These are phyloP conservation scores for Stevia rebaudiana DNA, from an alignment of 140 eudicot species.

Conservation along the genomic window DNA sequence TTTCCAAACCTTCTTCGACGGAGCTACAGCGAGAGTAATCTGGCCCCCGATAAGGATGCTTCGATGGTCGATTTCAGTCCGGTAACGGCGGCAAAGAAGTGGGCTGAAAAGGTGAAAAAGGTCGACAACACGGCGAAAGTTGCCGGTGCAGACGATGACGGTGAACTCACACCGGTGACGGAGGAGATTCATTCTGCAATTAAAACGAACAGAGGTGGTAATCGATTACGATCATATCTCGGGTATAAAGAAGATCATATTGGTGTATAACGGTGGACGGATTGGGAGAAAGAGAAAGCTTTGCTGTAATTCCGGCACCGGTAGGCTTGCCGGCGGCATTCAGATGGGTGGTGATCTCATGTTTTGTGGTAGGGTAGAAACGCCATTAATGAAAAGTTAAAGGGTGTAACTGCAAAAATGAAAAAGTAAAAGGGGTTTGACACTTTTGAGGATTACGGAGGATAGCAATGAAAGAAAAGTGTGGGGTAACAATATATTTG, in stretches of 20 bases:
- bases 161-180: conserved; percentile 2
- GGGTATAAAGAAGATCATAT: conserved; percentile 29
- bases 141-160: conserved; percentile 30
- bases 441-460: conserved; percentile 20
- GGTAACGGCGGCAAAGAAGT: conserved; percentile 15
- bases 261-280: neutral
- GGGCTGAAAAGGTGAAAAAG: too few relatives aligned
- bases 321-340: conserved; percentile 9
- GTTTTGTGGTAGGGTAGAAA: conserved; percentile 6
- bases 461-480: conserved; percentile 5
- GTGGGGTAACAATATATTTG: conserved; percentile 32
- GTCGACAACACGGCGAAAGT: conserved; percentile 26
- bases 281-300: conserved; percentile 17
- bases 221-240: conserved; percentile 33
- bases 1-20: conserved; percentile 43
- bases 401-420: conserved; percentile 19
- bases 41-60: conserved; percentile 25
- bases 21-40: conserved; percentile 42
- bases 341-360: neutral
- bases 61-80: conserved; percentile 22
- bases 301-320: neutral
- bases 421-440: conserved; percentile 22
- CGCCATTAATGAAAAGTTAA: conserved; percentile 23
- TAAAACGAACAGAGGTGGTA: conserved; percentile 20
- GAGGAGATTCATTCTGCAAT: conserved; percentile 5